Percentiles rank a stretch among this genome's conserved stretches.
These are phyloP conservation scores for Candida suzukii DNA, from an alignment of 805 yeast genomes.

Conservation along the genomic window DNA sequence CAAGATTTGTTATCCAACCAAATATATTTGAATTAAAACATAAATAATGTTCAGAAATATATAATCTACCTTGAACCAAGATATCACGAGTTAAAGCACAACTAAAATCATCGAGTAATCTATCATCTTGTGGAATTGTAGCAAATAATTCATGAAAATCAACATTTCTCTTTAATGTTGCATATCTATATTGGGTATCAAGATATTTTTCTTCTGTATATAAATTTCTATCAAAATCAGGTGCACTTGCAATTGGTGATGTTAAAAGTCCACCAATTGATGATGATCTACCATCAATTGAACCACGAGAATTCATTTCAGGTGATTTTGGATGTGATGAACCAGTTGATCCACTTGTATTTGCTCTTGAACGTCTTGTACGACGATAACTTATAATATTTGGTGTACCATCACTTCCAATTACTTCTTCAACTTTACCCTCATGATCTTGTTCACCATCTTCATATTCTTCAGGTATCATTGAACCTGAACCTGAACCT, in stretches of 20 bases:
- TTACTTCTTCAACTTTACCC: conserved; percentile 13
- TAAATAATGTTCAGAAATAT: conserved; percentile 66
- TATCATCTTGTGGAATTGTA: conserved; percentile 59
- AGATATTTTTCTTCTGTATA: conserved; percentile 54
- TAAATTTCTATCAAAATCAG: conserved; percentile 29
- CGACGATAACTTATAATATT: conserved; percentile 24
- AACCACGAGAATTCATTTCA: neutral
- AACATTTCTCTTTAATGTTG: conserved; percentile 54
- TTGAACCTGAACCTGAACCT: neutral
- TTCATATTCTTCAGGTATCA: conserved; percentile 3
- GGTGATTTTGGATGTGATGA: neutral
- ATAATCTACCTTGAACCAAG: conserved; percentile 79
- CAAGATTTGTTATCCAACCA: conserved; percentile 85
- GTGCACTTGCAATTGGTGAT: neutral
- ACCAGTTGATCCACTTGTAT: conserved; percentile 2
- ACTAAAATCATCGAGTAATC: conserved; percentile 76
- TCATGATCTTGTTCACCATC: conserved; percentile 4
- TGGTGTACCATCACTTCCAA: conserved; percentile 17
- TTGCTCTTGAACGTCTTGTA: conserved; percentile 13
- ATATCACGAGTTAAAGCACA: conserved; percentile 89
- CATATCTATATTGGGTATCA: conserved; percentile 55
- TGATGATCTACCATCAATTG: neutral
- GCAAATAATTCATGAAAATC: conserved; percentile 77
- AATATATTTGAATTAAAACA: conserved; percentile 84
- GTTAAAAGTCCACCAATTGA: conserved; percentile 1